These are phyloP conservation scores for Chlamydomonas sp. DNA, from an alignment of 139 green algal genomes.

Conservation along the genomic window DNA sequence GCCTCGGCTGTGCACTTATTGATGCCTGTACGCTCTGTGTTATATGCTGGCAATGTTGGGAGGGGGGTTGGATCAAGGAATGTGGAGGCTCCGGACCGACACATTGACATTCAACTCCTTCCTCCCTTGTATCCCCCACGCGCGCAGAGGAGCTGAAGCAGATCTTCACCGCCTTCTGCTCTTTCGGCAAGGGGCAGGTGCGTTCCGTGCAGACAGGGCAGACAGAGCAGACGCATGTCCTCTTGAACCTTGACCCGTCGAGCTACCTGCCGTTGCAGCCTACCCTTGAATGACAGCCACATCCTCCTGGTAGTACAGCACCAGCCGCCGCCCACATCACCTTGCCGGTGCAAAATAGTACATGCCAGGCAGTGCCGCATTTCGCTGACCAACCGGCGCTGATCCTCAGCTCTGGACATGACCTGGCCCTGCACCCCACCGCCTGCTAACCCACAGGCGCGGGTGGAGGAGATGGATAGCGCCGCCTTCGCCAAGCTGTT, in stretches of 20 bases:
- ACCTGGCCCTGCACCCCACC: background rate
- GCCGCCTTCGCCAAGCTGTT: conserved; percentile 58
- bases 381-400: too few relatives aligned
- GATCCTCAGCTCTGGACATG: background rate
- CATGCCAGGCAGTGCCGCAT: too few relatives aligned
- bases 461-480: conserved; percentile 56
- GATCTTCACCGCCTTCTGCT: conserved; percentile 57
- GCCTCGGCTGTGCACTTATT: background rate
- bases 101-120: background rate
- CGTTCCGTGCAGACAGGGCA: background rate
- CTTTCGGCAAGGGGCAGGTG: conserved; percentile 60
- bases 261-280: background rate
- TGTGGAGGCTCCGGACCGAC: background rate
- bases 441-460: background rate
- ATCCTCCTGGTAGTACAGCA: background rate
- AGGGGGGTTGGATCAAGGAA: background rate
- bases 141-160: conserved; percentile 60
- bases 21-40: background rate
- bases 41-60: background rate
- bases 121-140: background rate
- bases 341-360: background rate
- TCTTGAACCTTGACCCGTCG: background rate
- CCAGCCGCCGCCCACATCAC: background rate
- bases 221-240: background rate
- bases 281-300: background rate